Base-by-base conservation (phyloP, 331 rosid genomes). In the Malus hybrid region DNA sequence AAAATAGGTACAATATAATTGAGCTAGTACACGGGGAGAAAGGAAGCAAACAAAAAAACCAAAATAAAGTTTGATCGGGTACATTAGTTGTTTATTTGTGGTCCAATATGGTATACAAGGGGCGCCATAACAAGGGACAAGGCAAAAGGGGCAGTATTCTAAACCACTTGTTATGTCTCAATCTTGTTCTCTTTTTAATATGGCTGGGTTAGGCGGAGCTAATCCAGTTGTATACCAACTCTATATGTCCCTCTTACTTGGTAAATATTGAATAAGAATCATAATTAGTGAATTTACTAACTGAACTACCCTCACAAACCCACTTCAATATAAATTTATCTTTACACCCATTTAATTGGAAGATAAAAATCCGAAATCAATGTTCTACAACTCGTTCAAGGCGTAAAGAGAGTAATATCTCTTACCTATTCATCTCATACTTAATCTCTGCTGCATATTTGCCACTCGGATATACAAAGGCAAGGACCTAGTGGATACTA, bases 61-160 rank as follows among this genome's bases (percentile, higher is more conserved):
- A 70, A 52, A 70, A 71, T 16, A 29, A 19, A 71, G 72, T 52
- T 50, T 33, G 2, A 28, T 22, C 29, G 10, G 67, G 71, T 50
- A 36, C 27, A 34, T 54, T 7, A 28, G 10, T 16, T 52, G 66
- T 50, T 32, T 65, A 6, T 50, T 42, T 67, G 82, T 73, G 82
- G 82, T 79, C 77, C 82, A 56, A n/a, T n/a, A 11, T 36, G 46
- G 28, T 10, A 31, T 55, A 65, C 52, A 2, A 54, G 6, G 65
- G 34, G 82, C 32, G 5, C 57, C 60, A 42, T 9, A 8, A 42
- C n/a, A 15, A 3, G 69, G 29, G 77, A 73, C 77, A 61, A 73
- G 48, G 18, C 46, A 20, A 73, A 42, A 62, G 60, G 46, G 46
- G 20, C 61, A 57, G 20, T 56, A 56, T 22, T 71, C 33, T 33